Base-by-base conservation (phyloP, 768 basidiomycete genomes). In the Amanita pseudoporphyria region DNA sequence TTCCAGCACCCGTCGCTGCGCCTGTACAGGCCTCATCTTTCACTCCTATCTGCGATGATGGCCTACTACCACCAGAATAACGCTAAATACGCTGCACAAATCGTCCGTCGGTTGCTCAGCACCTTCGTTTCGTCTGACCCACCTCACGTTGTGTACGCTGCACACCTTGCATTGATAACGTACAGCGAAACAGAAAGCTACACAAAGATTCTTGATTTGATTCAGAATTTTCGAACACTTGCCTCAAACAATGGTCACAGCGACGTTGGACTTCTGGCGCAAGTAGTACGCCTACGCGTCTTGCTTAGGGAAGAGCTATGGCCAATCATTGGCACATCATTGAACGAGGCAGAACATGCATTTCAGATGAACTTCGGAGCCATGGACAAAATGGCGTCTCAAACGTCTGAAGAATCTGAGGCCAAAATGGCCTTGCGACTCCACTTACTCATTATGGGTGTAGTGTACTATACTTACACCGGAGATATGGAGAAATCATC, bases 1-100 rank as follows among this genome's bases (percentile, higher is more conserved):
- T 28, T 28, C 3, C 46, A 84, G 81, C 81, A 84, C 56, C 82
- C 86, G 2, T 73, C 82, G 9, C 68, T 90, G 9, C 71, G 78
- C 46, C 63, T 70, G 6, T 81, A 83, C 58, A 76, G 72, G 37
- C 75, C 77, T 3, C 75, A 78, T 50, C 64, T 90, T 19, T 73
- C 75, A 1, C 66, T 79, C 33, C 74, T 87, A 30, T 81, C 82
- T 14, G 77, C 82, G 3, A 78, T 74, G 32, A 70, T 88, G 43
- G 51, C 51, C 4, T 67, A 79, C 26, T 70, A 77, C 56, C 64
- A 72, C 45, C 67, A 66, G 51, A 54, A 60, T 16, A 82, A 82
- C 57, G 55, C 69, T 5, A 85, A 81, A 61, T 77, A 76, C 53
- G 77, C 81, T 0, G 79, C 79, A 33, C 77, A 73, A 10, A 67